Evolutionary conservation across 1,139 yeast species (phyloP).

Genomic region (Candida sp.): DNA sequence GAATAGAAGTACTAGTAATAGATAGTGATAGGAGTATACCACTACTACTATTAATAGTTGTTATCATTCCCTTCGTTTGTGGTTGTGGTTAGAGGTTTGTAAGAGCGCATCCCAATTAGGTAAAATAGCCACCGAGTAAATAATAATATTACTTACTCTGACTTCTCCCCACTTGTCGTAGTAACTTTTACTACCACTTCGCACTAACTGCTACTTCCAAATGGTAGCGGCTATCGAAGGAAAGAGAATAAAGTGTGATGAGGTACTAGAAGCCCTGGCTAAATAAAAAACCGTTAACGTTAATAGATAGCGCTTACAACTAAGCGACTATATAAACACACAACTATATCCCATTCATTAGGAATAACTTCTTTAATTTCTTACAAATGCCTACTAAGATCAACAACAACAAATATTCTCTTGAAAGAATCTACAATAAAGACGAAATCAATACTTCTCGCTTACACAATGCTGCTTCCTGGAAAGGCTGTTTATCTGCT

Average conservation of each 20-base stretch:
- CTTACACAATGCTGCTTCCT: slow-evolving; percentile 42
- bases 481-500: slow-evolving; percentile 48
- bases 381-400: background rate
- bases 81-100: background rate
- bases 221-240: background rate
- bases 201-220: background rate
- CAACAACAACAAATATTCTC: background rate
- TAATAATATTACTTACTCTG: too few relatives aligned
- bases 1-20: too few relatives aligned
- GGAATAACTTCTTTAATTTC: too few relatives aligned
- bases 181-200: background rate
- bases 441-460: slow-evolving; percentile 48
- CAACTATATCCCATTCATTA: too few relatives aligned
- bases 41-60: too few relatives aligned
- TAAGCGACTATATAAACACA: too few relatives aligned
- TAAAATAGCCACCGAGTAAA: background rate
- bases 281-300: background rate
- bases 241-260: too few relatives aligned
- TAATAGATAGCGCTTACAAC: background rate
- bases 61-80: background rate
- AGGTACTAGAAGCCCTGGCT: background rate
- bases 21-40: too few relatives aligned
- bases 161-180: too few relatives aligned
- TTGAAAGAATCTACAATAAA: slow-evolving; percentile 22
- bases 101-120: background rate